Evolutionary conservation across 306 rosid species (phyloP), one percentile per base, ranked within the genome.

Genomic region (Boehmeria nivea): DNA sequence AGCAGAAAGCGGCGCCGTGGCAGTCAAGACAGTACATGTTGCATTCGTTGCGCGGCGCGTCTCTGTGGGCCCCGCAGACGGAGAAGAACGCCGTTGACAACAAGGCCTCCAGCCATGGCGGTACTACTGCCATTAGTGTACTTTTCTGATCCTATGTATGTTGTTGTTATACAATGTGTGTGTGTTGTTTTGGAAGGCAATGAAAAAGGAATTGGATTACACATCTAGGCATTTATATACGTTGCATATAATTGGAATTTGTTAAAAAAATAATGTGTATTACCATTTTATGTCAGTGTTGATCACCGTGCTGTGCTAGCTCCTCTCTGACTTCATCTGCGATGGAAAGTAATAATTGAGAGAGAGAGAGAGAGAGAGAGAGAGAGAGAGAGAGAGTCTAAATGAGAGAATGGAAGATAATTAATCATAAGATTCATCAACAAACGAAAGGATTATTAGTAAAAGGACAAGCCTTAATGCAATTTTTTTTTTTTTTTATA

Each of bases 11-110:
- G 8, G 23, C 57, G 24, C 54, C 54, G 10, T 39, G 39, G 62
- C 94, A 85, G 43, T 79, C 76, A 11, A 85, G 77, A 47, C 94
- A 85, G 27, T 49, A 85, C 82, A 82, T 68, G 78, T 85, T 85
- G 77, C 94, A 79, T 52, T 85, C 94, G 63, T 65, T 79, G 61
- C 80, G 74, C 11, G 81, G 64, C 4, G 70, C 37, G 25, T 73
- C 65, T 54, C 40, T 40, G 37, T 82, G 89, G 3, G 60, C 2
- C 28, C 67, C n/a, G 60, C 86, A 82, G 12, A 57, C 24, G 1
- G 67, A 40, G 79, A 82, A 82, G 76, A 82, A 79, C 57, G 74
- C 28, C 16, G 81, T 72, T 3, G 81, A 69, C 20, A 85, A 28
- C 10, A 85, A 60, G 6, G 44, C 49, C 44, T 82, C 89, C 19